These are phyloP conservation scores for Fonsecaea monophora DNA, from an alignment of 2,329 filamentous ascomycete species.

Conservation along the genomic window DNA sequence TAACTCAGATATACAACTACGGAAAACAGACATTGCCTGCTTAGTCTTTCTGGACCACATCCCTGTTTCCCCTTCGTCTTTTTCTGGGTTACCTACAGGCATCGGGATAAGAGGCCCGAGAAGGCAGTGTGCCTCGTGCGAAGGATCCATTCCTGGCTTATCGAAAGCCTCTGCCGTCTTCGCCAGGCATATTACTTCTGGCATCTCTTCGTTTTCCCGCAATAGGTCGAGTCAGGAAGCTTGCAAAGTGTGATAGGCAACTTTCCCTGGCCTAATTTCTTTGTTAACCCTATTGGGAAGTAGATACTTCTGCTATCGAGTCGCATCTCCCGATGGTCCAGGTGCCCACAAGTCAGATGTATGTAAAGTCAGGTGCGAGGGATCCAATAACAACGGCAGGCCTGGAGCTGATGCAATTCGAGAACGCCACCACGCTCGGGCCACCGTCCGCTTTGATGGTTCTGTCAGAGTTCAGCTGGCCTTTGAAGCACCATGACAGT, in stretches of 20 bases:
- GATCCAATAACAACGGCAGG: background rate
- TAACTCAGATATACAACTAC: background rate
- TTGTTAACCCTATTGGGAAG: background rate
- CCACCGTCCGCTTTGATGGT: background rate
- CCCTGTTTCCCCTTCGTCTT: too few species aligned
- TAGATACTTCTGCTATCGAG: background rate
- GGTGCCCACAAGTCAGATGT: background rate
- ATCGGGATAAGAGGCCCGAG: background rate
- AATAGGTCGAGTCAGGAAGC: background rate
- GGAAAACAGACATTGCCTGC: background rate
- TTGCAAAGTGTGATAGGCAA: background rate
- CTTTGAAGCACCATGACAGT: slow-evolving; percentile 3
- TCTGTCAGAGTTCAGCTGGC: background rate
- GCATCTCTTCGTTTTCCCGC: background rate
- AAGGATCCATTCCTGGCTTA: background rate
- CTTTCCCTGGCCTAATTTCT: background rate
- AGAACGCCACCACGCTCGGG: slow-evolving; percentile 1
- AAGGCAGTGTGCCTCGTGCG: background rate
- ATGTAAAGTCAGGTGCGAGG: background rate
- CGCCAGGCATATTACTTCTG: background rate
- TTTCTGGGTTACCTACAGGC: background rate
- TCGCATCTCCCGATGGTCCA: background rate
- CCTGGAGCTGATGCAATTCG: background rate
- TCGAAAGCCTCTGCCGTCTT: background rate
- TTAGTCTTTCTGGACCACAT: background rate